Evolutionary conservation across 2,329 filamentous ascomycete genomes (phyloP), one percentile per base, ranked within the genome.

Genomic region (Ascocoryne sarcoides): DNA sequence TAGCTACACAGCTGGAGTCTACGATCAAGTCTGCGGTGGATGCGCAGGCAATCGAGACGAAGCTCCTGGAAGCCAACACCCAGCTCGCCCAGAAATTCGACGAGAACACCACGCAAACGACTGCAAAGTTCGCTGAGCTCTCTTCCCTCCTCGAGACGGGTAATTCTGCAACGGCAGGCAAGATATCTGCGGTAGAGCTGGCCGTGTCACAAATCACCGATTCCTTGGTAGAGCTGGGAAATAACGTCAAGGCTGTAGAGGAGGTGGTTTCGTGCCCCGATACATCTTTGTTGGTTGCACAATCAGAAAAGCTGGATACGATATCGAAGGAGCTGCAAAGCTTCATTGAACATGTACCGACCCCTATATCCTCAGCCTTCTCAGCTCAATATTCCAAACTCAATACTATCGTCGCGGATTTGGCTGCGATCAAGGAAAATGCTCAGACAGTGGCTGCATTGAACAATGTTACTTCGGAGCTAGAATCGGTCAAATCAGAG

Each of bases 1-100:
- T 59, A 14, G 48, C 55, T 29, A 32, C 43, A 10, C 51, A 57
- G 38, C 51, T 59, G 8, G 45, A 57, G 36, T 52, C 56, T 8
- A 42, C 53, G 9, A 42, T 59, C 36, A 52, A 56, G 35, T 30
- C 50, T 8, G 50, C 54, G 1, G 39, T 53, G 18, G 49, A 54
- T 28, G 45, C 53, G 26, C 53, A 52, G 14, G 34, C 49, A 5
- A 37, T 57, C 38, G 50, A 54, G 28, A 19, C 45, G 2, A 56
- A 55, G 36, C 36, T 58, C 18, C 31, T 44, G 15, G 37, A 48
- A 28, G 49, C 55, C 3, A 49, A 46, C 28, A 40, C 51, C 16
- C 32, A 52, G 17, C 42, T 57, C 15, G 45, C 51, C n/a, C 45
- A 50, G 34, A 46, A 43, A 31, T 32, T 57, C 34, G 46, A 51